Conservation (phyloP, 129 eudicot genomes). For the Kitagawia praeruptora region DNA sequence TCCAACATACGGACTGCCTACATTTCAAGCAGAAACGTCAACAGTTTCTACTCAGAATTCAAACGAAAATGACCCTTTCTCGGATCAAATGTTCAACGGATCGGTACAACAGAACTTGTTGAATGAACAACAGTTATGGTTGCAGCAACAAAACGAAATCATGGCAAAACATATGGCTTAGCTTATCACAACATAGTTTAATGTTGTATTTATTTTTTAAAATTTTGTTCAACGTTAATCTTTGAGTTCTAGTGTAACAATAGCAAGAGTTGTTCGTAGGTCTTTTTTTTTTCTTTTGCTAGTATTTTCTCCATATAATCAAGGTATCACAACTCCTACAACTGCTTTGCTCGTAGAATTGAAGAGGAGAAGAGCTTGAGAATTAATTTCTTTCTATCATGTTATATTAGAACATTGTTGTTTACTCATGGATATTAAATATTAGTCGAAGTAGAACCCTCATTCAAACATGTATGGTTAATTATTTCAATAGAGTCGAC, state of each 20-base stretch:
- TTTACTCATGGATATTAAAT: too few species aligned
- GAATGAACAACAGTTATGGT: slow-evolving; percentile 41
- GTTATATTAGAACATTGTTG: too few species aligned
- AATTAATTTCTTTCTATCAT: too few species aligned
- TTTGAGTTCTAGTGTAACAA: not conserved
- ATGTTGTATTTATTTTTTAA: not conserved
- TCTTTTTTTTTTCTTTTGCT: too few species aligned
- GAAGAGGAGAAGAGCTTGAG: too few species aligned
- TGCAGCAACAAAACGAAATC: slow-evolving; percentile 44
- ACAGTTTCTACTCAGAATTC: slow-evolving; percentile 12
- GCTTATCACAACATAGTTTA: not conserved
- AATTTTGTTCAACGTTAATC: not conserved
- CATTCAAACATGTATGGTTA: too few species aligned
- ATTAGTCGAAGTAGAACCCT: too few species aligned
- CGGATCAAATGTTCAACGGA: slow-evolving; percentile 13
- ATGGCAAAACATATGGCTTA: slow-evolving; percentile 28
- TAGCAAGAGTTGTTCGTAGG: not conserved
- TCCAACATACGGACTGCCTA: slow-evolving; percentile 5
- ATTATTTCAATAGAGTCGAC: too few species aligned
- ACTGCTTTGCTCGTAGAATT: not conserved
- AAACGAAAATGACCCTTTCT: slow-evolving; percentile 13
- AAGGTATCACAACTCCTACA: not conserved
- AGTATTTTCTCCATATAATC: too few species aligned
- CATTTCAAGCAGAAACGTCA: slow-evolving; percentile 24
- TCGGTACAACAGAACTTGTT: slow-evolving; percentile 29